Evolutionary conservation across 2,329 filamentous ascomycete genomes (phyloP).

Genomic region (Apiospora kogelbergensis): DNA sequence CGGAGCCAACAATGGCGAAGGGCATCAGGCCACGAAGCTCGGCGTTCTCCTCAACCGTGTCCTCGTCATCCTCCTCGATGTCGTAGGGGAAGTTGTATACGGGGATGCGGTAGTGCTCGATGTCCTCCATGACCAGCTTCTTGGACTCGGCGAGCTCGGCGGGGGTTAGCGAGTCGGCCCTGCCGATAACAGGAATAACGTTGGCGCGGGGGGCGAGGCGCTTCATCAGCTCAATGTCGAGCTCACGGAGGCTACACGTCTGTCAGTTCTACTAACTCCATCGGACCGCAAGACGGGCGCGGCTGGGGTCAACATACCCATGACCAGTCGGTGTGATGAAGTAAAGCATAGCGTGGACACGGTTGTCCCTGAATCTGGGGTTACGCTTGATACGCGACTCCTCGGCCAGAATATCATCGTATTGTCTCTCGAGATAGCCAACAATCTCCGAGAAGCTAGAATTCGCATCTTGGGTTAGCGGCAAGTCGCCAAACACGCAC

Average conservation of each 20-base stretch:
- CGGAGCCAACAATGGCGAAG: constrained; percentile 96
- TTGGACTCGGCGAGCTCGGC: constrained; percentile 97
- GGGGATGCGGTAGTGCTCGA: constrained; percentile 98
- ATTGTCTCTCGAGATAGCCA: constrained; percentile 97
- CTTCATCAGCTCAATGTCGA: constrained; percentile 99
- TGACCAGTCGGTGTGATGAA: constrained; percentile 99
- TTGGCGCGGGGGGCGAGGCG: constrained; percentile 97
- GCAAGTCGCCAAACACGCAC: neutral
- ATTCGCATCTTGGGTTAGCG: constrained; percentile 9
- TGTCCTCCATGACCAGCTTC: constrained; percentile 99
- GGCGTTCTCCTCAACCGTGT: constrained; percentile 98
- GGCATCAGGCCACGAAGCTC: constrained; percentile 97
- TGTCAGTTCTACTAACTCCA: neutral
- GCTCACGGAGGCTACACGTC: constrained; percentile 78
- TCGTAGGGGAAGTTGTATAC: constrained; percentile 99
- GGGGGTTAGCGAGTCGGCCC: constrained; percentile 95
- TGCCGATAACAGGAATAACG: constrained; percentile 97
- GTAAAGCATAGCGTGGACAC: constrained; percentile 96
- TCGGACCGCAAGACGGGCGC: neutral
- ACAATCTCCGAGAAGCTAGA: constrained; percentile 93
- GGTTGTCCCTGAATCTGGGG: constrained; percentile 98
- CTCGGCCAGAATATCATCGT: constrained; percentile 98
- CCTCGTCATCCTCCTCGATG: constrained; percentile 98
- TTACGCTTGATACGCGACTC: constrained; percentile 99
- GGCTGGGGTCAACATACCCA: constrained; percentile 55